Evolutionary conservation across 768 basidiomycete species (phyloP), one percentile per base, ranked within the genome.

Genomic region (Suillus lakei): DNA sequence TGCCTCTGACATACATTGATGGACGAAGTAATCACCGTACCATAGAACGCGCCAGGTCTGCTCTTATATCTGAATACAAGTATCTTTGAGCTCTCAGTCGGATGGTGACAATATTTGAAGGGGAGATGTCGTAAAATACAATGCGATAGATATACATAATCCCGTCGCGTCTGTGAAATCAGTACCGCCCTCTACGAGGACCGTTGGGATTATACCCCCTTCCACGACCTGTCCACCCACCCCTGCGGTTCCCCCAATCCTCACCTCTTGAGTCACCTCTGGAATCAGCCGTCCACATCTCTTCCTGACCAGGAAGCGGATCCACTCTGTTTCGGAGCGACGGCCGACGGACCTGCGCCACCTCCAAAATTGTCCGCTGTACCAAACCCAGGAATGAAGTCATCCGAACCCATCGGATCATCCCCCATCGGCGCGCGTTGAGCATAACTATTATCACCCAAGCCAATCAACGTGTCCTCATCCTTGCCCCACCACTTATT

Each of bases 361-460:
- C 68, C 62, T 13, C 69, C 71, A 18, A 78, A 64, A 32, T 72
- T 73, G 0, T 77, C 77, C 3, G 74, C 71, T 8, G 78, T 78
- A 13, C 87, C 85, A 65, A 91, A 80, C 1, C 91, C 91, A 34
- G 91, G 91, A 23, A 91, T 87, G 66, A 83, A 81, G 66, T 88
- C 88, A 51, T 90, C 90, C 58, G 73, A 74, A n/a, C 71, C 78
- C 60, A 73, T 78, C 58, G 61, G 55, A 34, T 74, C 75, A 43
- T 72, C 76, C 34, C 62, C 64, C 39, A 77, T 73, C 44, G 67
- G 44, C 21, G 53, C 32, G 26, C 75, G 74, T 5, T 75, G 73
- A 61, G 75, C 69, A 18, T 69, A 69, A 23, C 69, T 71, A 9
- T 69, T 70, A 44, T 32, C 50, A 6, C 32, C 32, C 41, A 23